Conservation (phyloP, 352 stramenopile species). For the Phytophthora sansomeana region DNA sequence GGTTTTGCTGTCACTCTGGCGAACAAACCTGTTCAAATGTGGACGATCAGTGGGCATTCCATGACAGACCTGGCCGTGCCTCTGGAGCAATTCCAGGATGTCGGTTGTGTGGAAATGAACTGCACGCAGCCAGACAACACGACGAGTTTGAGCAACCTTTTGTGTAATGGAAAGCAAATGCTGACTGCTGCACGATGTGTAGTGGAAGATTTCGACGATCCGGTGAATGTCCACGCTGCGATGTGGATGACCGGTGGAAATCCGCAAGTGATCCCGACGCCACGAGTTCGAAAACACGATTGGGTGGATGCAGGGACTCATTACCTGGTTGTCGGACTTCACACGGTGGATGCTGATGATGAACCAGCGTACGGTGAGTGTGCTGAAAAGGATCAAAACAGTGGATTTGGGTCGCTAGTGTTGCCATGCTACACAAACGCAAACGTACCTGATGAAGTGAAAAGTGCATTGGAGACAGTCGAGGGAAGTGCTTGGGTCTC, state of each 20-base stretch:
- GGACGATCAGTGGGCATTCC: constrained; percentile 15
- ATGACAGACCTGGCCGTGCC: constrained; percentile 36
- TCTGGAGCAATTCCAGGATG: constrained; percentile 19
- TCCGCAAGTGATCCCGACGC: constrained; percentile 9
- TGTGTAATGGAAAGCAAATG: constrained; percentile 27
- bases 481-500: constrained; percentile 17
- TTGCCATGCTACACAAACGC: constrained; percentile 22
- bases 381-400: background rate
- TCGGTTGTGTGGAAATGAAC: constrained; percentile 16
- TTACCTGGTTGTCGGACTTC: constrained; percentile 26
- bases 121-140: constrained; percentile 28
- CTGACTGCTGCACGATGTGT: constrained; percentile 25
- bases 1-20: constrained; percentile 26
- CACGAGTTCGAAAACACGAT: constrained; percentile 7
- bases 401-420: constrained; percentile 23
- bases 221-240: constrained; percentile 6
- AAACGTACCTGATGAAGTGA: constrained; percentile 1
- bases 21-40: constrained; percentile 33
- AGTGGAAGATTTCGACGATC: constrained; percentile 15
- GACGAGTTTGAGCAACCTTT: constrained; percentile 25
- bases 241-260: constrained; percentile 36
- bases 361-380: constrained; percentile 24
- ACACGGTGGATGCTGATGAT: constrained; percentile 8
- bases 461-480: constrained; percentile 1
- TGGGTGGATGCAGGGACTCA: constrained; percentile 23